Percentiles rank a stretch among this genome's conserved stretches.
Conservation (phyloP, 257 asterid species). For the Fraxinus excelsior region DNA sequence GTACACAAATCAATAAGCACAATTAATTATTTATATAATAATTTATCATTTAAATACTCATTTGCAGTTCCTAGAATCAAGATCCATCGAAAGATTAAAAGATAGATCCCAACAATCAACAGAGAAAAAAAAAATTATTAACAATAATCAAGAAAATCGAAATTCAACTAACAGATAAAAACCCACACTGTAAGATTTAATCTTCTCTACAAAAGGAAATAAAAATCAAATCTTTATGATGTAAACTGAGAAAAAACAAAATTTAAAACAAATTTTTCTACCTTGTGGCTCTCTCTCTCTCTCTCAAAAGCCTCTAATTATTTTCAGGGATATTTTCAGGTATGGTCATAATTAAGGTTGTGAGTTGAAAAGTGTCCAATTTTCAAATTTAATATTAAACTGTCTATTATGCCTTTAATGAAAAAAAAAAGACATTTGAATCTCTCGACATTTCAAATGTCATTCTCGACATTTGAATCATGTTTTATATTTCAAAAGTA, state of each 20-base stretch:
- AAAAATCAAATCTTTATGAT: neutral
- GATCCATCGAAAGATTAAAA: conserved; percentile 1
- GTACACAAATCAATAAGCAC: neutral
- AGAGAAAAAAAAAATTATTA: neutral
- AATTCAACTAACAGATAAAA: neutral
- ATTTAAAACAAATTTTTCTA: conserved; percentile 5
- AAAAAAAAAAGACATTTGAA: too few species aligned
- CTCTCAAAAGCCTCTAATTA: neutral
- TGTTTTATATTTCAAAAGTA: too few species aligned
- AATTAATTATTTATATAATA: neutral
- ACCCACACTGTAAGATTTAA: conserved; percentile 3
- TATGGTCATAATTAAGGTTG: too few species aligned
- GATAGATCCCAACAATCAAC: neutral
- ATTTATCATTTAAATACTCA: neutral
- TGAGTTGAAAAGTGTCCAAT: too few species aligned
- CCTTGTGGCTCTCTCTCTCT: conserved; percentile 18
- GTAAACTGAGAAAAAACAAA: neutral
- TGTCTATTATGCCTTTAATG: too few species aligned
- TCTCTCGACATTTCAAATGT: too few species aligned
- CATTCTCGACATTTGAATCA: too few species aligned
- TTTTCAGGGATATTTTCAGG: too few species aligned
- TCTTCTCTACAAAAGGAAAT: neutral
- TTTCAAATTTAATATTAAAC: too few species aligned
- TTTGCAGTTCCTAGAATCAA: conserved; percentile 20
- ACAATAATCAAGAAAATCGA: conserved; percentile 31